phyloP scores from a whole-genome alignment of 257 asterid species.

The Capsicum baccatum region DNA sequence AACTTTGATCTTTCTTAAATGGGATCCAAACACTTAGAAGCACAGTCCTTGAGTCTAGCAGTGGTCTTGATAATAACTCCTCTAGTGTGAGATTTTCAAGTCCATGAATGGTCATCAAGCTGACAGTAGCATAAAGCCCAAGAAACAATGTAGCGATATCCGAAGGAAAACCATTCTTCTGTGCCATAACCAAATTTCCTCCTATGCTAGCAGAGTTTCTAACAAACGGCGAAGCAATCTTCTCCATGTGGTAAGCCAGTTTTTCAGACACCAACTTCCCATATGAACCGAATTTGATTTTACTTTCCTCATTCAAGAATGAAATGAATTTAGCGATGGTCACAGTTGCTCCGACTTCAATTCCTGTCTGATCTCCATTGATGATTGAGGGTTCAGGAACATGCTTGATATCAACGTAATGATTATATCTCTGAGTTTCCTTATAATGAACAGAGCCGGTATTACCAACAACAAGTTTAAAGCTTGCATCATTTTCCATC shows the following conservation, averaged over 20 bases:
- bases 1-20: constrained; percentile 31
- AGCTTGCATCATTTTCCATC: constrained; percentile 36
- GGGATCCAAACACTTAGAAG: constrained; percentile 66
- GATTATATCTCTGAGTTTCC: constrained; percentile 50
- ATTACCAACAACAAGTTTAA: constrained; percentile 66
- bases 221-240: constrained; percentile 59
- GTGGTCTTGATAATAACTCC: constrained; percentile 57
- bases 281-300: constrained; percentile 29
- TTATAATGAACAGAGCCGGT: constrained; percentile 69
- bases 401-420: constrained; percentile 59
- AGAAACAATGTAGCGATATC: constrained; percentile 70
- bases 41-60: constrained; percentile 50
- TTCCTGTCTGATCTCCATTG: constrained; percentile 44
- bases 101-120: constrained; percentile 41
- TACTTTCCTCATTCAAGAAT: constrained; percentile 43
- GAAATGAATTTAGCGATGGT: constrained; percentile 58
- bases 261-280: constrained; percentile 44
- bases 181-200: constrained; percentile 77
- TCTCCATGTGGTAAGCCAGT: constrained; percentile 70
- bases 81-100: constrained; percentile 50
- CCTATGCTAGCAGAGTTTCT: constrained; percentile 72
- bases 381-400: constrained; percentile 59
- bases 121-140: constrained; percentile 53
- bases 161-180: constrained; percentile 70
- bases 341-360: constrained; percentile 68